Evolutionary conservation across 2,329 filamentous ascomycete genomes (phyloP).

Genomic region (Neospermospora avenae): DNA sequence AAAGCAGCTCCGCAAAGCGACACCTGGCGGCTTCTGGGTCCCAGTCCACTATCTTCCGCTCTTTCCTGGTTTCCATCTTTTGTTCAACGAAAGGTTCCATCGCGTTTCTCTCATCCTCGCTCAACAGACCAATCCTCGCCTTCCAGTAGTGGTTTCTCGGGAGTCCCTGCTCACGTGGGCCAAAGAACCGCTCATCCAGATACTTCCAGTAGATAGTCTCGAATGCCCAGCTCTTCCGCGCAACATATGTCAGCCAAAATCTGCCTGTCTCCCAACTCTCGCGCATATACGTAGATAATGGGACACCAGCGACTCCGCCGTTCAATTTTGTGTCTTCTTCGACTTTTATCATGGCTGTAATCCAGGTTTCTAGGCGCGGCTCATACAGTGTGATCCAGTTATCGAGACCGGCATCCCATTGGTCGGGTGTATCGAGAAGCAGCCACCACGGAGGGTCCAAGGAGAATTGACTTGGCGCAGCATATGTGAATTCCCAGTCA

Average conservation of each 20-base stretch:
- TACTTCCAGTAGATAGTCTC: neutral
- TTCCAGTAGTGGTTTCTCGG: neutral
- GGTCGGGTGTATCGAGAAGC: neutral
- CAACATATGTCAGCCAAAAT: neutral
- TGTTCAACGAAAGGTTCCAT: neutral
- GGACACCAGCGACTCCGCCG: neutral
- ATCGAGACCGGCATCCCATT: neutral
- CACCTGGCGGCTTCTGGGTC: neutral
- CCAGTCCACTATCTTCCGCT: neutral
- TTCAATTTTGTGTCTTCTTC: neutral
- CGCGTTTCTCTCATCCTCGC: neutral
- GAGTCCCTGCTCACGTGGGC: neutral
- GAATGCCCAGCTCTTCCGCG: neutral
- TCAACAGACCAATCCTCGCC: neutral
- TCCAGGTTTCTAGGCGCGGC: neutral
- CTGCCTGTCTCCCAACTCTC: neutral
- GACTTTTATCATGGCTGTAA: neutral
- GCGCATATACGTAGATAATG: neutral
- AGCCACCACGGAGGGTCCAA: neutral
- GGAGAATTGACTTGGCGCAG: neutral
- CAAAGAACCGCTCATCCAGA: neutral
- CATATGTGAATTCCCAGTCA: slow-evolving; percentile 1
- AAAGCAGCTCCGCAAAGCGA: neutral
- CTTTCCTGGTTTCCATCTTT: neutral
- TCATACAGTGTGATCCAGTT: neutral